phyloP scores from a whole-genome alignment of 192 early-diverging fungal genomes.

The Phlyctochytrium arcticum region DNA sequence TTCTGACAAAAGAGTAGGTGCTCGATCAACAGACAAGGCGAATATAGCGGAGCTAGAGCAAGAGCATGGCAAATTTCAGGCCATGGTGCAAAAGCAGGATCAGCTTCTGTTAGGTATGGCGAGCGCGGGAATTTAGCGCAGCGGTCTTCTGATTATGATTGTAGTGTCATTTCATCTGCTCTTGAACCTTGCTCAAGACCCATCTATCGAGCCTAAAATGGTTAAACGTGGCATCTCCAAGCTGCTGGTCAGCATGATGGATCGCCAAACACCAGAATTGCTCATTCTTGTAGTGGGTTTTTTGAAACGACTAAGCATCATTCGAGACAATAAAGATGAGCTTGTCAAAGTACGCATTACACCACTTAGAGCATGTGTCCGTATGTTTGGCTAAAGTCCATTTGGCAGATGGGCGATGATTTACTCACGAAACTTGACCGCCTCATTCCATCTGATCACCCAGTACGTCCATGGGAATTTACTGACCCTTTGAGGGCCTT shows the following conservation, averaged over 20 bases:
- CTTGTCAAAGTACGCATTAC: conserved; percentile 31
- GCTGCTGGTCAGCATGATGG: conserved; percentile 43
- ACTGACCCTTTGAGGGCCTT: no score
- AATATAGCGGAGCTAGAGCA: conserved; percentile 34
- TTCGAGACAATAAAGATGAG: conserved; percentile 57
- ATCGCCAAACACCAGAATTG: conserved; percentile 45
- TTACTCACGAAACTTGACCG: conserved; percentile 32
- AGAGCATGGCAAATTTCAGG: conserved; percentile 52
- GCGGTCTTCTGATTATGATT: background rate
- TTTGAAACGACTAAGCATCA: conserved; percentile 49
- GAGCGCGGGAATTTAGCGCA: background rate
- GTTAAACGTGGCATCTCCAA: conserved; percentile 50
- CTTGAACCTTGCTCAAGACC: conserved; percentile 50
- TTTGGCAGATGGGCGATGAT: conserved; percentile 24
- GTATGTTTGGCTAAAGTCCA: background rate
- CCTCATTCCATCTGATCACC: conserved; percentile 29
- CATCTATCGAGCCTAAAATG: conserved; percentile 59
- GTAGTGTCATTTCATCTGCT: conserved; percentile 51
- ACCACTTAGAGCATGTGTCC: conserved; percentile 1
- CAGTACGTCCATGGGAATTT: conserved; percentile 14
- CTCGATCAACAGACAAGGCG: conserved; percentile 30
- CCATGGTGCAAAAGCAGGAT: conserved; percentile 54
- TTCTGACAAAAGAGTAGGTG: conserved; percentile 3
- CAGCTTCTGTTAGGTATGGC: conserved; percentile 52
- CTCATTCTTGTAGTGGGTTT: conserved; percentile 45